Conservation (phyloP, 495 filamentous ascomycete genomes). For the Jackrogersella multiformis region DNA sequence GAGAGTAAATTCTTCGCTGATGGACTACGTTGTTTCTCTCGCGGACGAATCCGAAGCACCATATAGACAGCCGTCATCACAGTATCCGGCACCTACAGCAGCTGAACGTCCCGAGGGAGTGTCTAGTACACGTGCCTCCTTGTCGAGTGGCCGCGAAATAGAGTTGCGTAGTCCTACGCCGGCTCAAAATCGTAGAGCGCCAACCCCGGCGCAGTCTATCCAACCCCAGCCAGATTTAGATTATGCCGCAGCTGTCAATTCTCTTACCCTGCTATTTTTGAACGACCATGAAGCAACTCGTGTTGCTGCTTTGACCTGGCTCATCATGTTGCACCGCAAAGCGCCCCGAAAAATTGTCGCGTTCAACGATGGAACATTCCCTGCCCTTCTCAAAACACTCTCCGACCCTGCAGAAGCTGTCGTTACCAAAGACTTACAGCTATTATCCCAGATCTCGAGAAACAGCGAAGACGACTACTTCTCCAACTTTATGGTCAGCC, state of each 20-base stretch:
- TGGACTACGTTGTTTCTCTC: conserved; percentile 90
- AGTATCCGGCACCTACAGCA: conserved; percentile 59
- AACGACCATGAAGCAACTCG: conserved; percentile 97
- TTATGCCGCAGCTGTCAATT: conserved; percentile 96
- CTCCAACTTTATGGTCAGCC: conserved; percentile 95
- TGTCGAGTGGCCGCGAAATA: conserved; percentile 63
- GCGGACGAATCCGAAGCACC: conserved; percentile 73
- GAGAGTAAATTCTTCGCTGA: conserved; percentile 86
- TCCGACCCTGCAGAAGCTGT: conserved; percentile 96
- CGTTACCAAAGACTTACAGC: conserved; percentile 92
- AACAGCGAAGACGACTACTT: conserved; percentile 98
- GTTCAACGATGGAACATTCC: conserved; percentile 97
- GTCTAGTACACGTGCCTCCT: conserved; percentile 59
- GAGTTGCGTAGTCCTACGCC: conserved; percentile 66
- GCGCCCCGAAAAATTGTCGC: conserved; percentile 93
- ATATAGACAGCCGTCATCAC: conserved; percentile 52
- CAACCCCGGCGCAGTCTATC: conserved; percentile 51
- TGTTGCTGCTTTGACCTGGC: conserved; percentile 92
- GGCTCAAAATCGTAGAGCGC: conserved; percentile 52
- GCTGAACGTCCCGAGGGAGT: conserved; percentile 66
- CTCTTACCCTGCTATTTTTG: conserved; percentile 90
- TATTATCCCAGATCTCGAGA: conserved; percentile 93
- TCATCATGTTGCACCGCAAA: conserved; percentile 96
- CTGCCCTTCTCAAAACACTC: conserved; percentile 93
- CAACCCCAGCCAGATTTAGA: conserved; percentile 78